Conservation (phyloP, 768 basidiomycete species). For the Lanmaoa rubissima region DNA sequence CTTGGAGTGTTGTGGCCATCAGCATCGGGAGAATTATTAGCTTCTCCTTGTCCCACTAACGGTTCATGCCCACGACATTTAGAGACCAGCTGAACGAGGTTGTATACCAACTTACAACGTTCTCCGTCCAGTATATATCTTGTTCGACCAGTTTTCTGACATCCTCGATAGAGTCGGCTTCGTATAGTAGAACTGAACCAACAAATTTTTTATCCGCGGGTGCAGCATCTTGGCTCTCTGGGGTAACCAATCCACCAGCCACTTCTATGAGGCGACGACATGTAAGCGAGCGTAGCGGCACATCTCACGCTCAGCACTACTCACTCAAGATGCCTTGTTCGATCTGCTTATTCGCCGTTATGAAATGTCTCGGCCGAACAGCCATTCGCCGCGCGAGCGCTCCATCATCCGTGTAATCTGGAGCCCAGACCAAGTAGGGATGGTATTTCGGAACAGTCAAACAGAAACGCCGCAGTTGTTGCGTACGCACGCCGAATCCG, state of each 20-base stretch:
- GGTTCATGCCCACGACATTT: not conserved
- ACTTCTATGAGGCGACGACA: conserved; percentile 35
- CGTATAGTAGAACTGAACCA: conserved; percentile 56
- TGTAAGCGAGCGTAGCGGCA: conserved; percentile 4
- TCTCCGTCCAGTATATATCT: conserved; percentile 43
- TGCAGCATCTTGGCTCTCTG: conserved; percentile 51
- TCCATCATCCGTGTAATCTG: conserved; percentile 60
- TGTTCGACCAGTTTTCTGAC: conserved; percentile 38
- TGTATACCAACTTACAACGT: conserved; percentile 38
- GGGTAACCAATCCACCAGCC: conserved; percentile 57
- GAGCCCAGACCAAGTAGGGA: conserved; percentile 55
- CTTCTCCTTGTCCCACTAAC: conserved; percentile 58
- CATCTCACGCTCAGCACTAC: conserved; percentile 22
- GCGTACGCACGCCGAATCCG: not conserved
- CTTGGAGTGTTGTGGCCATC: conserved; percentile 36
- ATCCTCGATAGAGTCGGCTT: conserved; percentile 51
- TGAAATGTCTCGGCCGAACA: conserved; percentile 54
- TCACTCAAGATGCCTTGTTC: conserved; percentile 50
- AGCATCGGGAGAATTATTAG: conserved; percentile 47
- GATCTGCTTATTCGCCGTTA: conserved; percentile 40
- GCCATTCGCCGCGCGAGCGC: conserved; percentile 55
- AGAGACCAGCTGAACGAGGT: not conserved
- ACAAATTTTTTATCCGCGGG: conserved; percentile 53
- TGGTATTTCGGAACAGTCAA: conserved; percentile 4
- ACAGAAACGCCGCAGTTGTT: conserved; percentile 14